Evolutionary conservation across 1,284 basidiomycete species (phyloP).

Genomic region (Pseudozyma pruni): DNA sequence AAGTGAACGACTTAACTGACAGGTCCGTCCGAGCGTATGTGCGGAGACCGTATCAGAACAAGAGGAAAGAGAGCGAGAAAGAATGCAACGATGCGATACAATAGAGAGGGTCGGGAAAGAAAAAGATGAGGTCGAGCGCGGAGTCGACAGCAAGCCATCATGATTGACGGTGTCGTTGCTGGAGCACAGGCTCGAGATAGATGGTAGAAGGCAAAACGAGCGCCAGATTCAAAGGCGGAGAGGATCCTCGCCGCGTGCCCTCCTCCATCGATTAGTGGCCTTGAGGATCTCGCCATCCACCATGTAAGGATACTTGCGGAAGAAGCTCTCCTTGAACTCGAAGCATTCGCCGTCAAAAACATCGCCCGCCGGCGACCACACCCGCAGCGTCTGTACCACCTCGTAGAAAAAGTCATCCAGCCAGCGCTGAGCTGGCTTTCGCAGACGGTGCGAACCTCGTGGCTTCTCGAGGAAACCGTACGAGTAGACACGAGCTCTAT

Average conservation of each 20-base stretch:
- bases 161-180: background rate
- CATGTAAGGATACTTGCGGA: constrained; percentile 50
- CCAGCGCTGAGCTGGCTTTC: constrained; percentile 46
- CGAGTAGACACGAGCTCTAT: constrained; percentile 38
- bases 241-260: constrained; percentile 43
- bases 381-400: constrained; percentile 34
- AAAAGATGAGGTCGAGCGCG: background rate
- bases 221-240: constrained; percentile 28
- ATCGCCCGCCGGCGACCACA: constrained; percentile 48
- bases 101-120: background rate
- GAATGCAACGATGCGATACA: constrained; percentile 7
- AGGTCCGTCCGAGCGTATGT: no score
- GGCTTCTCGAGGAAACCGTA: constrained; percentile 49
- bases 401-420: constrained; percentile 45
- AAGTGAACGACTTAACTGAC: background rate
- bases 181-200: no score
- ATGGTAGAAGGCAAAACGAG: background rate
- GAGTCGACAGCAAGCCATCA: background rate
- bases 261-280: constrained; percentile 47
- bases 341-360: constrained; percentile 50
- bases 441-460: constrained; percentile 40
- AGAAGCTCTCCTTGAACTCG: constrained; percentile 50
- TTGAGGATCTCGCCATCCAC: constrained; percentile 46
- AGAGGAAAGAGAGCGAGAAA: background rate
- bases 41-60: no score